Base-by-base conservation (phyloP, 495 filamentous ascomycete genomes). In the Astrothelium macrocarpum region DNA sequence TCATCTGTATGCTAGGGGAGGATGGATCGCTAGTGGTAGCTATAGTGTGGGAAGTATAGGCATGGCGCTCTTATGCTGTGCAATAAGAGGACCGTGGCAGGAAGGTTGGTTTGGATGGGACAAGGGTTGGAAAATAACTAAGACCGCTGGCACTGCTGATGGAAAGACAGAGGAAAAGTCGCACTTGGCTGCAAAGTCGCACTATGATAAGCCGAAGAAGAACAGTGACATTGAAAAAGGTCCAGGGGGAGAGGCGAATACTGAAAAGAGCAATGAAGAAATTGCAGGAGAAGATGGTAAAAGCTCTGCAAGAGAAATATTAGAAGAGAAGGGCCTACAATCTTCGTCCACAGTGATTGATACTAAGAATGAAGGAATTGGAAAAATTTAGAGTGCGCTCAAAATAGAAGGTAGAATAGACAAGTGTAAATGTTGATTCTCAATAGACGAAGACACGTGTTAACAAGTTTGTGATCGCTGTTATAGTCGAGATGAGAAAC, bases 91-190 rank as follows among this genome's bases (percentile, higher is more conserved):
- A 0, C 90, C 90, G 18, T 78, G 80, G 66, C 88, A 91, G 74
- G 83, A 71, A 34, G 77, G 86, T 0, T 92, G 89, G 90, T 58
- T 90, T 28, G 90, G 89, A 0, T 92, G 90, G 90, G 75, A 74
- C 16, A 88, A 87, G 11, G 88, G 89, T 0, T 87, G 85, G 83
- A 70, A 69, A 59, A 66, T 83, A 75, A 62, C 66, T 68, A 71
- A 77, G 72, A 75, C 42, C 28, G 62, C 53, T 32, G 61, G 59
- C 14, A 69, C 63, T 62, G 65, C 69, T n/a, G 71, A 74, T 66
- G 74, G 70, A 49, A 72, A 68, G 68, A 71, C 68, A 18, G 61
- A 43, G 2, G 71, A 73, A 61, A 49, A 59, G 59, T 60, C 58
- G 63, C 63, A 66, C 56, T n/a, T 43, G 39, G 28, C 43, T 29